These are phyloP conservation scores for Trametes sanguinea DNA, from an alignment of 768 basidiomycete species.

Conservation along the genomic window DNA sequence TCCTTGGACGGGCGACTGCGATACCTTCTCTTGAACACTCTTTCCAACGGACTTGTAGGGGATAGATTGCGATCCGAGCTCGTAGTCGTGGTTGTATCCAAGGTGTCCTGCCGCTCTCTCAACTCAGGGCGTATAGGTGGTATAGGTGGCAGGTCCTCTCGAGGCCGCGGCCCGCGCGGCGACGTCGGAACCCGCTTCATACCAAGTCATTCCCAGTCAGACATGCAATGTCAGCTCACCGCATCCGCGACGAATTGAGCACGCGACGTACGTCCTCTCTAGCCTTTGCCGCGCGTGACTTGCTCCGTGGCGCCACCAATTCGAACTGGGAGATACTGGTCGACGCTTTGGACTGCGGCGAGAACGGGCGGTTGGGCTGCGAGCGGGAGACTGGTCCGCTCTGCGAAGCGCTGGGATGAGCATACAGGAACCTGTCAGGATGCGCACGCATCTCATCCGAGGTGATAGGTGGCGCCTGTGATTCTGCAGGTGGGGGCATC, in stretches of 20 bases:
- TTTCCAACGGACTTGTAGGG: conserved; percentile 20
- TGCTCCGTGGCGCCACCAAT: conserved; percentile 20
- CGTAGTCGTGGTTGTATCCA: neutral
- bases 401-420: conserved; percentile 1
- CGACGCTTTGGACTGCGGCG: conserved; percentile 31
- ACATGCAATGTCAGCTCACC: conserved; percentile 11
- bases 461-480: conserved; percentile 1
- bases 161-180: conserved; percentile 23
- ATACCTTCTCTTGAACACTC: conserved; percentile 25
- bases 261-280: conserved; percentile 26
- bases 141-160: conserved; percentile 12
- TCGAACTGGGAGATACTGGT: conserved; percentile 32
- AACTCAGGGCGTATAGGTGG: conserved; percentile 5
- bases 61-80: conserved; percentile 9
- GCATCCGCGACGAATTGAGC: neutral
- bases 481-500: neutral
- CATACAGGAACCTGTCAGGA: conserved; percentile 22
- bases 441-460: conserved; percentile 4
- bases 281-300: neutral
- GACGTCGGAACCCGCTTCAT: conserved; percentile 21
- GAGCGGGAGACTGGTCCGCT: conserved; percentile 7
- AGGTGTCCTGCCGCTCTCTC: conserved; percentile 6
- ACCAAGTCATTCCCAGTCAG: neutral
- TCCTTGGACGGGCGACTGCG: conserved; percentile 17
- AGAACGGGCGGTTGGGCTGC: conserved; percentile 13